A percentile compares a stretch with the other conserved stretches of the same genome.
These are phyloP conservation scores for Myxozyma kluyveri DNA, from an alignment of 805 yeast genomes.

Conservation along the genomic window DNA sequence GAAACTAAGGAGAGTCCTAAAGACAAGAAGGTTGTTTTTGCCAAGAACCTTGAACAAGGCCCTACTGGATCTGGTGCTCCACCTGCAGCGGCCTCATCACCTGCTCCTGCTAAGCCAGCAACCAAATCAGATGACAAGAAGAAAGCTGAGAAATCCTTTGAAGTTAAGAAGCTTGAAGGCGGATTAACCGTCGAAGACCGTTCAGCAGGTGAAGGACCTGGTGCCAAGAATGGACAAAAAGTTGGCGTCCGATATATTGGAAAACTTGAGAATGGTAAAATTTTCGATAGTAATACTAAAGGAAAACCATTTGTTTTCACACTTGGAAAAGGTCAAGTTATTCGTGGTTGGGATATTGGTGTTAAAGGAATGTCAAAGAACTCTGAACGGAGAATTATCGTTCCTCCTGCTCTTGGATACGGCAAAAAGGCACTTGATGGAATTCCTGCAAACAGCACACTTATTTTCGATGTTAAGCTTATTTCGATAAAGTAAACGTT, in stretches of 20 bases:
- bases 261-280: slow-evolving; percentile 92
- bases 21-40: slow-evolving; percentile 82
- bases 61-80: slow-evolving; percentile 54
- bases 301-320: slow-evolving; percentile 94
- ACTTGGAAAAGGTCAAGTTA: slow-evolving; percentile 96
- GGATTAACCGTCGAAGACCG: slow-evolving; percentile 94
- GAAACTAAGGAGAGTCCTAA: slow-evolving; percentile 33
- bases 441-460: slow-evolving; percentile 94
- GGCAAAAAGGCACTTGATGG: slow-evolving; percentile 95
- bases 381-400: slow-evolving; percentile 96
- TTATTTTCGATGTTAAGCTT: slow-evolving; percentile 72
- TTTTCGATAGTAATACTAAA: slow-evolving; percentile 92
- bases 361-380: slow-evolving; percentile 98
- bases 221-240: slow-evolving; percentile 81
- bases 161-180: slow-evolving; percentile 75
- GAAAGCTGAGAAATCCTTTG: not conserved
- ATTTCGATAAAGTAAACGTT: slow-evolving; percentile 13
- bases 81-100: slow-evolving; percentile 35
- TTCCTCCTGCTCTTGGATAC: slow-evolving; percentile 95
- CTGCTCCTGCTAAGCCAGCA: too few species aligned
- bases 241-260: slow-evolving; percentile 98
- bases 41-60: slow-evolving; percentile 89
- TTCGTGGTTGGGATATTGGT: slow-evolving; percentile 93
- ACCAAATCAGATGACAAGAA: slow-evolving; percentile 40
- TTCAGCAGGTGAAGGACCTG: slow-evolving; percentile 80